Conservation (phyloP, 2,329 filamentous ascomycete genomes). For the Penicillium sp. region DNA sequence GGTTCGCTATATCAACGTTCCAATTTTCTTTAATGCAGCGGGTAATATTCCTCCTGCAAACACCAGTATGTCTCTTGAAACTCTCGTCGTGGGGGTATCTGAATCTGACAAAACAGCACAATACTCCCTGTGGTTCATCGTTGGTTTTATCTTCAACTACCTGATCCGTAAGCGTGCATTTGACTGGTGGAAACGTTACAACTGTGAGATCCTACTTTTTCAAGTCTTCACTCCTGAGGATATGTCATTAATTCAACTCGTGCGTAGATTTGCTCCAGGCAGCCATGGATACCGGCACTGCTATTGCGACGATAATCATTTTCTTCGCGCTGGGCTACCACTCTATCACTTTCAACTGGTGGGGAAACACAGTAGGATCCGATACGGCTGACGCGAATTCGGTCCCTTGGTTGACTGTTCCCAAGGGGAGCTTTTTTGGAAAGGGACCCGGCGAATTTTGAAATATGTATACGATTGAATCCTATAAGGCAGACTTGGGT, state of each 20-base stretch:
- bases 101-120: slow-evolving; percentile 12
- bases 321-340: slow-evolving; percentile 35
- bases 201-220: slow-evolving; percentile 17
- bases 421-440: slow-evolving; percentile 29
- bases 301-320: slow-evolving; percentile 30
- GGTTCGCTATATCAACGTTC: slow-evolving; percentile 33
- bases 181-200: slow-evolving; percentile 34
- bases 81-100: background rate
- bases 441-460: slow-evolving; percentile 24
- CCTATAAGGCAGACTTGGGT: background rate
- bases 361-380: slow-evolving; percentile 35
- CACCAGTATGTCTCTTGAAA: slow-evolving; percentile 26
- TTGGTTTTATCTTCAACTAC: slow-evolving; percentile 32
- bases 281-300: slow-evolving; percentile 35
- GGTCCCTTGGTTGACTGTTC: slow-evolving; percentile 31
- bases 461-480: background rate
- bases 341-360: slow-evolving; percentile 30
- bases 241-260: background rate
- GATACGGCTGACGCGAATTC: slow-evolving; percentile 35
- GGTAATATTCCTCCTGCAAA: slow-evolving; percentile 34
- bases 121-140: slow-evolving; percentile 34
- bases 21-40: slow-evolving; percentile 33
- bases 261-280: slow-evolving; percentile 16
- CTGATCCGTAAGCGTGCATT: slow-evolving; percentile 29
- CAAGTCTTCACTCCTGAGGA: slow-evolving; percentile 12